Conservation (phyloP, 306 rosid genomes). For the Prosopis cineraria region DNA sequence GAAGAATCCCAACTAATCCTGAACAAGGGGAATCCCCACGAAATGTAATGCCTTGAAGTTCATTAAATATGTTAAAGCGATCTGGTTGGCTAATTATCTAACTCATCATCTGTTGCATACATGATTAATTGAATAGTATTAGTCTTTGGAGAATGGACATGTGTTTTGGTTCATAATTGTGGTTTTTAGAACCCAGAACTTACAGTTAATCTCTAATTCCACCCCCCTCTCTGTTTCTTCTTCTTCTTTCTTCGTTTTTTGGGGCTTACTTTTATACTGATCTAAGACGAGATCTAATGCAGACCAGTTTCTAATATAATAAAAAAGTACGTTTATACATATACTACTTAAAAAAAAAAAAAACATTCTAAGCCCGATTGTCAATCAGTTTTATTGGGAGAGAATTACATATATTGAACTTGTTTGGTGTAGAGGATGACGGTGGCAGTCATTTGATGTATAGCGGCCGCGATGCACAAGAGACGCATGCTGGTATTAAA, state of each 20-base stretch:
- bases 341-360: neutral
- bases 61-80: neutral
- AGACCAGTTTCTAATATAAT: neutral
- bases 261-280: neutral
- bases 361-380: neutral
- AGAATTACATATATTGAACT: neutral
- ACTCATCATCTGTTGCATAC: neutral
- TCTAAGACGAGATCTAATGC: neutral
- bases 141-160: neutral
- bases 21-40: too few relatives aligned
- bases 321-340: neutral
- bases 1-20: too few relatives aligned
- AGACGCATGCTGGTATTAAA: neutral
- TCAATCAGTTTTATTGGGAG: neutral
- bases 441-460: neutral
- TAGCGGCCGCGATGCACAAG: too few relatives aligned
- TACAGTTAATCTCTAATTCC: neutral
- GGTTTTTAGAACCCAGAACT: neutral
- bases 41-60: constrained; percentile 11
- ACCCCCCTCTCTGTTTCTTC: neutral
- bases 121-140: neutral
- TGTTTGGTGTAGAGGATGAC: neutral
- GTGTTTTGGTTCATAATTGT: neutral
- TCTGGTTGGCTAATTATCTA: neutral
- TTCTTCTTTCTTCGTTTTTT: too few relatives aligned